Percentiles rank a stretch among this genome's conserved stretches.
Evolutionary conservation across 805 yeast genomes (phyloP).

Genomic region (Cyberlindnera petersonii): DNA sequence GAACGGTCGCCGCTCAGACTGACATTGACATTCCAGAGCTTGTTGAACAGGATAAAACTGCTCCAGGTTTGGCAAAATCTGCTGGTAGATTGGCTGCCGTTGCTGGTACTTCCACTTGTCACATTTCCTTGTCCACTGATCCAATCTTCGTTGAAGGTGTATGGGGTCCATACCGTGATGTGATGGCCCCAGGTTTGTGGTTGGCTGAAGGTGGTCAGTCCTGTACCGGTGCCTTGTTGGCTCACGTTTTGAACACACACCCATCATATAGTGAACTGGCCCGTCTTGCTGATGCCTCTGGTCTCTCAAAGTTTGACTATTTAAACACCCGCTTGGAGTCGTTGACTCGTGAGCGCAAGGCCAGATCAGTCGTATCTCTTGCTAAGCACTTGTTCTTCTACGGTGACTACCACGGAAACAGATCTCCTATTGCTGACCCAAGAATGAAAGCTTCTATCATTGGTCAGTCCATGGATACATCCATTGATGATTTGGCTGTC

Average conservation of each 20-base stretch:
- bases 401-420: conserved; percentile 95
- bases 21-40: conserved; percentile 49
- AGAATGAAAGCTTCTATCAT: conserved; percentile 87
- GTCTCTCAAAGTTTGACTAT: conserved; percentile 74
- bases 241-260: conserved; percentile 82
- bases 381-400: conserved; percentile 87
- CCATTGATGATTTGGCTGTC: conserved; percentile 79
- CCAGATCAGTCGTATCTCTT: conserved; percentile 71
- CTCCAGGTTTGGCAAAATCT: conserved; percentile 51
- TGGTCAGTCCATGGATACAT: conserved; percentile 88
- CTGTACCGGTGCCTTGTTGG: conserved; percentile 91
- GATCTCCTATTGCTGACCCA: conserved; percentile 97
- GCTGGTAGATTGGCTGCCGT: conserved; percentile 93
- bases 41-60: conserved; percentile 45
- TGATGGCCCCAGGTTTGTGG: conserved; percentile 87
- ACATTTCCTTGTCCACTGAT: conserved; percentile 78
- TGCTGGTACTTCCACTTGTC: conserved; percentile 98
- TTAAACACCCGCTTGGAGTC: conserved; percentile 72
- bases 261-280: conserved; percentile 80
- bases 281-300: conserved; percentile 61
- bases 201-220: conserved; percentile 99
- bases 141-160: conserved; percentile 93
- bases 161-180: conserved; percentile 98
- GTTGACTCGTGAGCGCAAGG: conserved; percentile 50
- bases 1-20: conserved; percentile 91